A percentile compares a stretch with the other conserved stretches of the same genome.
These are phyloP conservation scores for Lichenothelia convexa DNA, from an alignment of 495 filamentous ascomycete species.

Conservation along the genomic window DNA sequence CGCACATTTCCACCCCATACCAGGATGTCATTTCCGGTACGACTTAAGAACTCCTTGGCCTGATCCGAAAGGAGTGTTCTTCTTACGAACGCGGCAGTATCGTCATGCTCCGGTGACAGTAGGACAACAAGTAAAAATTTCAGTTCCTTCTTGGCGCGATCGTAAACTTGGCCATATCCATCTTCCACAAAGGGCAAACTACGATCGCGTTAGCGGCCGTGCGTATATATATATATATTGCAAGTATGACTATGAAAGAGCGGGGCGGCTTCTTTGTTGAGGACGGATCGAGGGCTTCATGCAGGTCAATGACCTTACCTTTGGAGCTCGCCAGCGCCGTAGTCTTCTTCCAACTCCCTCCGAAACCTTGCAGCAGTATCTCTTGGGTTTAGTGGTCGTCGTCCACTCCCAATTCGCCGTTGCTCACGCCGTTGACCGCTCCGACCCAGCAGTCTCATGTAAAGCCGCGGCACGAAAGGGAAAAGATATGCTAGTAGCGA, in stretches of 20 bases:
- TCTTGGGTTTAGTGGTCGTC: conserved; percentile 56
- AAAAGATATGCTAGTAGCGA: conserved; percentile 53
- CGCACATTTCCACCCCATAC: conserved; percentile 84
- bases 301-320: too few species aligned
- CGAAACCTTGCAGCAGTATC: conserved; percentile 80
- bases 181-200: conserved; percentile 67
- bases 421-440: conserved; percentile 15
- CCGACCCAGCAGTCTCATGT: conserved; percentile 24
- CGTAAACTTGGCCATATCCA: conserved; percentile 77
- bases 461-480: conserved; percentile 64
- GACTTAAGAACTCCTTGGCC: conserved; percentile 50
- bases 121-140: conserved; percentile 77
- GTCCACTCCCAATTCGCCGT: conserved; percentile 44
- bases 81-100: conserved; percentile 64
- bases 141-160: conserved; percentile 73
- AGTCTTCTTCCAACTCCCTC: conserved; percentile 86
- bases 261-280: too few species aligned
- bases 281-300: too few species aligned
- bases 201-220: too few species aligned
- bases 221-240: too few species aligned
- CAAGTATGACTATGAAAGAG: too few species aligned
- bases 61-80: conserved; percentile 64
- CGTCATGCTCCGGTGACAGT: conserved; percentile 81
- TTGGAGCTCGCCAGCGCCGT: conserved; percentile 48
- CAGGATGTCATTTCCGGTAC: conserved; percentile 54